Evolutionary conservation across 192 early-diverging fungal species (phyloP).

Genomic region (Rhizoclosmatium globosum): DNA sequence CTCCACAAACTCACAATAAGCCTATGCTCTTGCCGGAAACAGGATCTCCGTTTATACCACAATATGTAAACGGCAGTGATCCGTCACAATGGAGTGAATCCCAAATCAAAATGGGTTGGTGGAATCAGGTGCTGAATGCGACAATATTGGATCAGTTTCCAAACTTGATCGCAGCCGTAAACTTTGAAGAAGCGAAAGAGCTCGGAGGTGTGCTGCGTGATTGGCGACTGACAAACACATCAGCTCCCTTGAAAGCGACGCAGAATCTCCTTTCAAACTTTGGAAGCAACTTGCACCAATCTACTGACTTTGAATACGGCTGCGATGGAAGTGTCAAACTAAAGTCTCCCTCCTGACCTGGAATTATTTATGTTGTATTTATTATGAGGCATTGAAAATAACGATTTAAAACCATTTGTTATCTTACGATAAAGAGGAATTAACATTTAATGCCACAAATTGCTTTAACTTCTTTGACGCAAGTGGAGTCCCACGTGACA

Average conservation of each 20-base stretch:
- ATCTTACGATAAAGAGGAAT: too few relatives aligned
- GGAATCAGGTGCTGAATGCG: background rate
- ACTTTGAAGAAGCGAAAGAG: slow-evolving; percentile 11
- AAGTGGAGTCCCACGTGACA: background rate
- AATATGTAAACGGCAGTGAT: slow-evolving; percentile 33
- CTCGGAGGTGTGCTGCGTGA: background rate
- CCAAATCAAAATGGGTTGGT: slow-evolving; percentile 8
- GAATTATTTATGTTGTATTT: too few relatives aligned
- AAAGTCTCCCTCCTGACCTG: background rate
- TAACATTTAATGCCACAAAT: background rate
- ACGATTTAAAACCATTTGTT: too few relatives aligned
- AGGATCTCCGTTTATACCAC: slow-evolving; percentile 16
- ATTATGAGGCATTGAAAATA: too few relatives aligned
- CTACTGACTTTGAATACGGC: background rate
- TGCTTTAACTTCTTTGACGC: background rate
- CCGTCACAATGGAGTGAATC: background rate
- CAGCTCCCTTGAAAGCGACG: background rate
- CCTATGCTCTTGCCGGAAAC: slow-evolving; percentile 48
- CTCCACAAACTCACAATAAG: slow-evolving; percentile 47
- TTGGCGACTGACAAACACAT: slow-evolving; percentile 10
- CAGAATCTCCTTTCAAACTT: background rate
- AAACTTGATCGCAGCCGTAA: slow-evolving; percentile 5
- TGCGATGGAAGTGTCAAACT: slow-evolving; percentile 14
- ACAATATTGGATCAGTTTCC: background rate
- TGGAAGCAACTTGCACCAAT: background rate